Base-by-base conservation (phyloP, 345 rosid genomes). In the Linum trigynum region DNA sequence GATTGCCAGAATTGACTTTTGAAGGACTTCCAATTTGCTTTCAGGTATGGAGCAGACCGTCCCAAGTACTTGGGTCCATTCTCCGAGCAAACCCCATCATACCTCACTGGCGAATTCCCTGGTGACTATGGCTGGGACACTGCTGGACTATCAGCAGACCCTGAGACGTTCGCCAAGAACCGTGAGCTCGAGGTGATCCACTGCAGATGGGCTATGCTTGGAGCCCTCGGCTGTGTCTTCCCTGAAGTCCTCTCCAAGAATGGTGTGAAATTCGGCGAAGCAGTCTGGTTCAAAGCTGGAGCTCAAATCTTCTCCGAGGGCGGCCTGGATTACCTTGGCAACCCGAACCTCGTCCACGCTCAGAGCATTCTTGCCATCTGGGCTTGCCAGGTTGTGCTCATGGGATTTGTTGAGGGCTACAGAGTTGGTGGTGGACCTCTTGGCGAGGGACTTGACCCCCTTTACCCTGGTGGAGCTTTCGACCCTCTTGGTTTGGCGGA, bases 51-150 rank as follows among this genome's bases (percentile, higher is more conserved):
- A 64, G 87, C 92, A 53, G 98, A 92, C 84, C 92, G 98, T 59
- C 98, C 97, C 3, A 92, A 92, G 79, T 92, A 79, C 82, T 79
- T 89, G 80, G 98, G 98, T 7, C 97, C 98, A 64, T 92, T 87
- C 87, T 90, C 96, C 0, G 95, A 92, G 85, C 95, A 89, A 78
- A 92, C 86, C 23, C 96, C 96, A 16, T 87, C 96, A 0, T 89
- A 89, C 88, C 76, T 92, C 68, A 92, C 92, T 0, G 95, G 98
- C 14, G 98, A 91, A 63, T 89, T 86, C 80, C 90, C 96, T 0
- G 95, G 96, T 55, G 98, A 91, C 80, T 92, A 92, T 11, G 96
- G 98, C 48, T 90, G 98, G 98, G 98, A 92, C 81, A 87, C 96
- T n/a, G 97, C 97, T 12, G 97, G 98, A 5, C 73, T 90, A 56